Base-by-base conservation (phyloP, 2,329 filamentous ascomycete species). In the Cordyceps cicadae region DNA sequence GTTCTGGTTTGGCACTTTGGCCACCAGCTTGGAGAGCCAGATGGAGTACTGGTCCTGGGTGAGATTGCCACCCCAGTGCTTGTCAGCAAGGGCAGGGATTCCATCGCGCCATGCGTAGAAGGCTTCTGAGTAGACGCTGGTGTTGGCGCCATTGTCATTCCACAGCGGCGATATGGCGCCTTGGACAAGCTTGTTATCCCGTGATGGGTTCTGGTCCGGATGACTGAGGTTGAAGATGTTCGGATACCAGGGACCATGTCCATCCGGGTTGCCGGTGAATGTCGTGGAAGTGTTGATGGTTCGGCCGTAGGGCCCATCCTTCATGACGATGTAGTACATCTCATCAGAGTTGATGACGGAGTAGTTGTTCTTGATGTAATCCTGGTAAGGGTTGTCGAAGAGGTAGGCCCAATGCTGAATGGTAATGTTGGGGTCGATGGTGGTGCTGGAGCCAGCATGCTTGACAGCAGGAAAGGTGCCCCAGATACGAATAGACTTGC, bases 401-500 rank as follows among this genome's bases (percentile, higher is more conserved):
- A 60, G 63, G 15, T 62, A 65, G 14, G 64, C 62, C 68, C 68
- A 70, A 65, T 85, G 82, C 63, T 69, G 67, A n/a, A 68, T 64
- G 5, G 67, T 66, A 2, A 70, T 65, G 17, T 67, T 60, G 24
- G 54, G 52, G 37, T 60, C 41, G 5, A 66, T 54, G 21, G 64
- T 60, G 5, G 60, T 62, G 5, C 60, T 53, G 0, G 62, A 24
- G 66, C 66, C 61, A 2, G 53, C n/a, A 21, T 57, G 43, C 46
- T 68, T 66, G 34, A 70, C 68, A 0, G 67, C 64, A 4, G 64
- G 62, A 21, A 70, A 66, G 0, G 78, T 80, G 17, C 81, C 81
- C 81, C 81, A 84, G 55, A 62, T 82, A 0, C 80, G 74, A 7
- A 79, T 74, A 0, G 63, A 67, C 64, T 82, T 83, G 0, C 70